These are phyloP conservation scores for Cylindrotheca closterium DNA, from an alignment of 108 stramenopile genomes.

Conservation along the genomic window DNA sequence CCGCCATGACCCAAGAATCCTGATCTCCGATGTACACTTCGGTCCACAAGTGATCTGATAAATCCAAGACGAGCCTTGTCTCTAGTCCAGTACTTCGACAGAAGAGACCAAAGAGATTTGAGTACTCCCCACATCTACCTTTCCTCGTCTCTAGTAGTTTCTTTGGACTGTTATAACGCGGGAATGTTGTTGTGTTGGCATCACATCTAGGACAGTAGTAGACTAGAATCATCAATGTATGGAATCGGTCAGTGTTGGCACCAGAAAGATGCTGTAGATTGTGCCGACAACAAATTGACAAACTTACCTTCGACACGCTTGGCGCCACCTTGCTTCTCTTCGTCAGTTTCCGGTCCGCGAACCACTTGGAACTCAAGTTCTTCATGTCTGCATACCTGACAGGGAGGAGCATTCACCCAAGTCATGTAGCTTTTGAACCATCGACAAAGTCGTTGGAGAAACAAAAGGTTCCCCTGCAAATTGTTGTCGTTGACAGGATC, in stretches of 20 bases:
- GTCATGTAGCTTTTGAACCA: conserved; percentile 77
- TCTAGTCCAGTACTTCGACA: conserved; percentile 89
- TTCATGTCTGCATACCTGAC: conserved; percentile 43
- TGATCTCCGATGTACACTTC: conserved; percentile 77
- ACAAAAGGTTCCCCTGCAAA: conserved; percentile 40
- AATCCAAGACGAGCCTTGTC: conserved; percentile 90
- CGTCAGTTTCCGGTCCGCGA: conserved; percentile 58
- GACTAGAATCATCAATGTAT: conserved; percentile 24
- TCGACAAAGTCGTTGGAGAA: conserved; percentile 70
- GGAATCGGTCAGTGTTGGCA: neutral
- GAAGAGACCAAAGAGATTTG: conserved; percentile 93
- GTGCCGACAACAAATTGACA: neutral
- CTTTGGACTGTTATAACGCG: conserved; percentile 86
- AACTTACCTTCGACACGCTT: conserved; percentile 57
- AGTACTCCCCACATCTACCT: conserved; percentile 97
- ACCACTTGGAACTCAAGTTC: conserved; percentile 51
- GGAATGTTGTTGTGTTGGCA: conserved; percentile 74
- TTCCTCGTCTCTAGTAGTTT: conserved; percentile 76
- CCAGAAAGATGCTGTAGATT: neutral
- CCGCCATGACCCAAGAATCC: conserved; percentile 88
- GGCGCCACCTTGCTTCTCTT: conserved; percentile 62
- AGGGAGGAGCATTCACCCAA: conserved; percentile 81
- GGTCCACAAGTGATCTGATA: conserved; percentile 98
- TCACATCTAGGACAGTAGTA: conserved; percentile 75
- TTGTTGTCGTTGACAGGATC: conserved; percentile 18